Conservation (phyloP, 2,329 filamentous ascomycete species). For the Ilyonectria destructans region DNA sequence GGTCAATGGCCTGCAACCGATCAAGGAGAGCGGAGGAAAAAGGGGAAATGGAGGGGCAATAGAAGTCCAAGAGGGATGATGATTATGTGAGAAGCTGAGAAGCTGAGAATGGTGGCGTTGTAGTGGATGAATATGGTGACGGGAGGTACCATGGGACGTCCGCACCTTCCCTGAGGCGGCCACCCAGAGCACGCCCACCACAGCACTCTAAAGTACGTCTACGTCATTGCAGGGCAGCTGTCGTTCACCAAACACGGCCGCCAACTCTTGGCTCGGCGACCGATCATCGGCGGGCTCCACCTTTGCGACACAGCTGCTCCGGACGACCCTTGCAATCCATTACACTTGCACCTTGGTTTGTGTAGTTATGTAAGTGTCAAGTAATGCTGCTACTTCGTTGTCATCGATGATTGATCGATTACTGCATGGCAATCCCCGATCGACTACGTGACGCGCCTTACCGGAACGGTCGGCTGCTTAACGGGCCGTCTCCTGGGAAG, state of each 20-base stretch:
- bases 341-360: constrained; percentile 2
- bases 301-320: background rate
- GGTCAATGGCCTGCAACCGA: constrained; percentile 27
- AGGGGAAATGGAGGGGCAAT: background rate
- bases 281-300: constrained; percentile 28
- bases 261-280: constrained; percentile 10
- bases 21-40: background rate
- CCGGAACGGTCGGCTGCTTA: constrained; percentile 29
- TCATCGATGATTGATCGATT: constrained; percentile 28
- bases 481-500: constrained; percentile 11
- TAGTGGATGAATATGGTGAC: constrained; percentile 8
- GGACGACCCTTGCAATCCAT: constrained; percentile 16
- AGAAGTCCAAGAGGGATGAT: constrained; percentile 10
- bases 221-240: constrained; percentile 25
- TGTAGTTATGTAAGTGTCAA: constrained; percentile 26
- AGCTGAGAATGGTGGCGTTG: background rate
- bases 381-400: constrained; percentile 21
- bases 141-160: background rate
- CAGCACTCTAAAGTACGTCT: constrained; percentile 7
- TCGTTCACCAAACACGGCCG: constrained; percentile 3
- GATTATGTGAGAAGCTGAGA: background rate
- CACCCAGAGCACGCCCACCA: background rate
- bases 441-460: constrained; percentile 3
- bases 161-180: too few species aligned
- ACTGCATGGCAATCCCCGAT: constrained; percentile 1